phyloP scores from a whole-genome alignment of 1,284 basidiomycete species.

The Exobasidium cylindrosporum region DNA sequence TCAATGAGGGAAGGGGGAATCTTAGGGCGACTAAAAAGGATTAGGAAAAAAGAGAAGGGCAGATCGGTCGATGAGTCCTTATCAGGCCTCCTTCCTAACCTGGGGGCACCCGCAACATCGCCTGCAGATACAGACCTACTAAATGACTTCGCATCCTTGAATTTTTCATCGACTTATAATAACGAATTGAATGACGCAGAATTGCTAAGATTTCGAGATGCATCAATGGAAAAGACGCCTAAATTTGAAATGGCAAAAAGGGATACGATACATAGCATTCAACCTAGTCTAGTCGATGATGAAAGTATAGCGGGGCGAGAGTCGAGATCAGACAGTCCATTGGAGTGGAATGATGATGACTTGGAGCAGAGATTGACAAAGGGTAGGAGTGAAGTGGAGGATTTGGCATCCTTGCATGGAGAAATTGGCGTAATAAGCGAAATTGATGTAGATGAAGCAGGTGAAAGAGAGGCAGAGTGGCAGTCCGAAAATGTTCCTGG shows the following conservation, averaged over 20 bases:
- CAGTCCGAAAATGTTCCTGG: background rate
- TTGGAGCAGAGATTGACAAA: background rate
- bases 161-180: background rate
- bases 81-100: background rate
- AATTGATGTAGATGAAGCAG: background rate
- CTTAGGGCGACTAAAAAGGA: background rate
- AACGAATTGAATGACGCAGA: background rate
- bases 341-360: background rate
- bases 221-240: background rate
- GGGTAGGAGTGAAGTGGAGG: background rate
- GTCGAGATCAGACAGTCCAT: background rate
- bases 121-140: background rate
- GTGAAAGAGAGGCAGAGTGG: background rate
- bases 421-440: background rate
- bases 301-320: slow-evolving; percentile 12
- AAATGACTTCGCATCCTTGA: background rate
- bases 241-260: background rate
- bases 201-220: background rate
- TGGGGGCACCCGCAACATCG: background rate
- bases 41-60: slow-evolving; percentile 1
- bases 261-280: slow-evolving; percentile 6
- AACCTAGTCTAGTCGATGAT: slow-evolving; percentile 14
- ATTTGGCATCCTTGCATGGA: background rate
- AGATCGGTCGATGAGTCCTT: background rate
- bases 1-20: background rate